Conservation (phyloP, 176 grass and related monocot species). For the Carex littledalei region DNA sequence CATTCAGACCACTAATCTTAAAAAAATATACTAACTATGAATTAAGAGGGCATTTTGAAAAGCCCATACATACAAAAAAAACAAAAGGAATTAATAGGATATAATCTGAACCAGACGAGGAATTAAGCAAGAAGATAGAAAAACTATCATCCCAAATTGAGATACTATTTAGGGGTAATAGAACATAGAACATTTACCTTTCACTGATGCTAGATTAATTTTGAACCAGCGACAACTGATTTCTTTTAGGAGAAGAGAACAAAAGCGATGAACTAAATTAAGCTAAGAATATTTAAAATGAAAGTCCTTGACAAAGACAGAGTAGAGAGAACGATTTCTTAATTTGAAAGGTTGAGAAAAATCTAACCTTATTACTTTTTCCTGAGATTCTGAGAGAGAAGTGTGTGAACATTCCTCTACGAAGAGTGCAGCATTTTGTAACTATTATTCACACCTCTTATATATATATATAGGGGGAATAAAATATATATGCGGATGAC, state of each 20-base stretch:
- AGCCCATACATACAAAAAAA: too few species aligned
- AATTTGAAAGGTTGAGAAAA: not conserved
- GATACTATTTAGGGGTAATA: not conserved
- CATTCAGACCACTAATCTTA: too few species aligned
- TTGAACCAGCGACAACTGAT: not conserved
- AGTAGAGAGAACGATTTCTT: too few species aligned
- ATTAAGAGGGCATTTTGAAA: not conserved
- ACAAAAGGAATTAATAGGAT: not conserved
- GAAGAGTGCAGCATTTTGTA: not conserved
- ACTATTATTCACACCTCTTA: not conserved
- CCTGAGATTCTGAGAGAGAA: not conserved
- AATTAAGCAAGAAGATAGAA: not conserved
- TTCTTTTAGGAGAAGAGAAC: not conserved
- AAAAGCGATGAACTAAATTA: not conserved
- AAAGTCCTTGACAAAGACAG: too few species aligned
- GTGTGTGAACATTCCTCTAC: not conserved
- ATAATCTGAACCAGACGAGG: not conserved
- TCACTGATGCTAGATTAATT: not conserved
- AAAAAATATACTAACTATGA: too few species aligned
- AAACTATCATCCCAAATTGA: slow-evolving; percentile 3
- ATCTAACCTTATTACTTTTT: not conserved
- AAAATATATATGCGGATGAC: not conserved
- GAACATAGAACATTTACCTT: not conserved
- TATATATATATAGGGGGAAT: not conserved
- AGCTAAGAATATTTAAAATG: too few species aligned